Evolutionary conservation across 2,329 filamentous ascomycete species (phyloP).

Genomic region (Tolypocladium ovalisporum): DNA sequence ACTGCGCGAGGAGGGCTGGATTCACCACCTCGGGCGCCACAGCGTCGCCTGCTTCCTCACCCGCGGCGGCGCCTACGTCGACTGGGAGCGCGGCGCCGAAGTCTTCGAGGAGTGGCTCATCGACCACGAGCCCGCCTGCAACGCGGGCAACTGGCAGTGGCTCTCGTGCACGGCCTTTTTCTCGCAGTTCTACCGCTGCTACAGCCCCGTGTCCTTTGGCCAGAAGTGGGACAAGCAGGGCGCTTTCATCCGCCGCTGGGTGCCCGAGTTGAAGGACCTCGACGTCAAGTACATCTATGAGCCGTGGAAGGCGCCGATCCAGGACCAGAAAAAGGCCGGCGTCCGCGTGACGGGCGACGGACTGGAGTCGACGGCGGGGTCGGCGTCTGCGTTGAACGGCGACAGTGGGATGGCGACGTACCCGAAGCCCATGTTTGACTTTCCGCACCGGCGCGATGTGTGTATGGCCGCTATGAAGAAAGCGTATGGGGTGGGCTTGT

Average conservation of each 20-base stretch:
- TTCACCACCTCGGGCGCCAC: slow-evolving; percentile 68
- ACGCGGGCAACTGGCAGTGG: slow-evolving; percentile 72
- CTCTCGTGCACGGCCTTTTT: slow-evolving; percentile 67
- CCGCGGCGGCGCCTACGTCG: slow-evolving; percentile 64
- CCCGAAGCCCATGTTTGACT: slow-evolving; percentile 71
- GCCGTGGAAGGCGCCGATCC: slow-evolving; percentile 62
- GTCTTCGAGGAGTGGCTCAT: slow-evolving; percentile 69
- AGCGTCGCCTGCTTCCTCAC: slow-evolving; percentile 76
- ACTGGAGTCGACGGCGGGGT: slow-evolving; percentile 6
- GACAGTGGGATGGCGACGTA: slow-evolving; percentile 37
- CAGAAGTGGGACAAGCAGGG: slow-evolving; percentile 68
- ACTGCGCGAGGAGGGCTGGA: slow-evolving; percentile 61
- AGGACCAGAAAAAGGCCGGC: slow-evolving; percentile 58
- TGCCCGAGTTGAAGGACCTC: slow-evolving; percentile 53
- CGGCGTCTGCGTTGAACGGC: slow-evolving; percentile 20
- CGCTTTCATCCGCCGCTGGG: slow-evolving; percentile 49
- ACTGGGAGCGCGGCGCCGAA: slow-evolving; percentile 69
- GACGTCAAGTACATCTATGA: slow-evolving; percentile 67
- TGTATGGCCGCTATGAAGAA: slow-evolving; percentile 61
- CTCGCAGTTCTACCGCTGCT: slow-evolving; percentile 59
- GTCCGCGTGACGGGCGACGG: slow-evolving; percentile 49
- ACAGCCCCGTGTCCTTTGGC: slow-evolving; percentile 59
- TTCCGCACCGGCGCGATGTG: slow-evolving; percentile 45
- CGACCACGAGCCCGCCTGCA: slow-evolving; percentile 65
- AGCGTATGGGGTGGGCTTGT: slow-evolving; percentile 53